Evolutionary conservation across 495 filamentous ascomycete species (phyloP), one percentile per base, ranked within the genome.

Genomic region (Tuber aestivum): DNA sequence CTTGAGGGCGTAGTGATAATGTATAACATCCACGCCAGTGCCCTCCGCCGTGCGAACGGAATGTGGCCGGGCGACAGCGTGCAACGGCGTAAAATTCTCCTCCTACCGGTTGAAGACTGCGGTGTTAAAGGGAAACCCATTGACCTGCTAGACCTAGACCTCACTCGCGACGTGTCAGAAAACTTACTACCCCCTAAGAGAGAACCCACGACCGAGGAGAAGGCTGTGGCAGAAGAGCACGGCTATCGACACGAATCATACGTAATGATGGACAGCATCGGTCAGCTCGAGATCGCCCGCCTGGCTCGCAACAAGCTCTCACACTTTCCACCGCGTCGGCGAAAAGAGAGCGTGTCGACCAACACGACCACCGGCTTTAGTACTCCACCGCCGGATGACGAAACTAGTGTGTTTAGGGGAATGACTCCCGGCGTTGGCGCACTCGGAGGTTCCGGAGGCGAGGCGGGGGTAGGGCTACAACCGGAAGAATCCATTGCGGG

Each of bases 21-120:
- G 76, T 99, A 95, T 84, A 92, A 92, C 77, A 97, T 94, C 80
- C 89, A 91, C 75, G 87, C 92, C 69, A 90, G 92, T 41, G 86
- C 92, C 0, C 92, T 99, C 75, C 86, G 92, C 38, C 94, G 93
- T 82, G 92, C 93, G 40, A 99, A 99, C 82, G 89, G 95, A 27
- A 88, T 99, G 79, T 98, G 95, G 95, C 92, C 93, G 12, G 93
- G 93, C 75, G 96, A 97, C 82, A 91, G 88, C 74, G 91, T 97
- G 48, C 94, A 97, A 82, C 88, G 89, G 72, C 90, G 94, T 61
- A 93, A 93, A 78, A 90, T 88, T 32, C 87, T 99, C 23, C 86
- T 97, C 14, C 84, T 99, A 41, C 95, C 95, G 4, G 94, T 98
- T 20, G 95, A 97, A 82, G 92, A 92, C 16, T 97, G 95, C 83